phyloP scores from a whole-genome alignment of 2,329 filamentous ascomycete species.

The Ophiostoma montium region DNA sequence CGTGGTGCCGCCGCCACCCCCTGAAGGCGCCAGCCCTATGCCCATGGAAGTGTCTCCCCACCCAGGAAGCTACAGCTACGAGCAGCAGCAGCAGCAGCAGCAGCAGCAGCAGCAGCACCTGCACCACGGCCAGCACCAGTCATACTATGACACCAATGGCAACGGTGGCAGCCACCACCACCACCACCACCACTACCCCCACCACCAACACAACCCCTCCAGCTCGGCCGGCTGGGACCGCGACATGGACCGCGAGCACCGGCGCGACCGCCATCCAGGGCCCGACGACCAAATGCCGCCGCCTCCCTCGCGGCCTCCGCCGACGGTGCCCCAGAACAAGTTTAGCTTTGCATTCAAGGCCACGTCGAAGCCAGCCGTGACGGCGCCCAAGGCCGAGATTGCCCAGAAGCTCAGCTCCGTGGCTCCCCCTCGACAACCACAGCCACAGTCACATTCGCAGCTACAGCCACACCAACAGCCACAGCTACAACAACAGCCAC shows the following conservation, averaged over 20 bases:
- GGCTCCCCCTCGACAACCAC: constrained; percentile 29
- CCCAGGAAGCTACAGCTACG: constrained; percentile 18
- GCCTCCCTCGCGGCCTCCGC: constrained; percentile 32
- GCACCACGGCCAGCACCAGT: constrained; percentile 6
- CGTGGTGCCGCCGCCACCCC: no score
- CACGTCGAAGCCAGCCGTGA: constrained; percentile 42
- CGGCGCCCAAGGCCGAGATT: constrained; percentile 49
- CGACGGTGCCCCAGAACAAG: constrained; percentile 41
- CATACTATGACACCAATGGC: constrained; percentile 5
- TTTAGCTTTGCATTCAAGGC: constrained; percentile 92
- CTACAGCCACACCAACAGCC: constrained; percentile 6
- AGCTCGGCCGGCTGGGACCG: background rate
- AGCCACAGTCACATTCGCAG: constrained; percentile 9
- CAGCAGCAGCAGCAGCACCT: constrained; percentile 7
- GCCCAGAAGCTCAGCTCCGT: constrained; percentile 60
- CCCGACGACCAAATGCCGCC: constrained; percentile 32
- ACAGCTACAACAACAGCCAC: background rate
- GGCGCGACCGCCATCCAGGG: background rate
- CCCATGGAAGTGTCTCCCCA: constrained; percentile 11
- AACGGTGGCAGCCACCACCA: background rate
- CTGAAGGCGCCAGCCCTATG: constrained; percentile 18
- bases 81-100: constrained; percentile 6
- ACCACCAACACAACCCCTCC: background rate
- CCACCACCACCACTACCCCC: background rate
- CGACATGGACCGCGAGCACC: background rate